These are phyloP conservation scores for Boletellus ananas DNA, from an alignment of 768 basidiomycete genomes.

Conservation along the genomic window DNA sequence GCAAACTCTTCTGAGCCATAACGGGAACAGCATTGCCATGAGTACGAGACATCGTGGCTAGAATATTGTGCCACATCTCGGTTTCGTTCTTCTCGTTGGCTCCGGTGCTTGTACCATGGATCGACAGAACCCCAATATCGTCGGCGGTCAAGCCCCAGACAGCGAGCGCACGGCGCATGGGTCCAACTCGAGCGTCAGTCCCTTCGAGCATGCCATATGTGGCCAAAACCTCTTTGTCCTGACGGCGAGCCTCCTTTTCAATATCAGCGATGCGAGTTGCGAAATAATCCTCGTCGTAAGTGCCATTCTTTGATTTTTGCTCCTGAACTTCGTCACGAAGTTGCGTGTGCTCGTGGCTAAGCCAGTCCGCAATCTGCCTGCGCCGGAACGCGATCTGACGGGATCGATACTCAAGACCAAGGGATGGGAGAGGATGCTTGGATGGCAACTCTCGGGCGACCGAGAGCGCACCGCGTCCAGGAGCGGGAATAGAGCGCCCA, in stretches of 20 bases:
- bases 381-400: constrained; percentile 96
- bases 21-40: constrained; percentile 96
- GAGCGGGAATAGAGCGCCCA: constrained; percentile 95
- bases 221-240: constrained; percentile 90
- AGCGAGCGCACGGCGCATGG: constrained; percentile 91
- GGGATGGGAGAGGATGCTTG: constrained; percentile 72
- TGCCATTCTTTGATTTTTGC: constrained; percentile 50
- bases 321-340: constrained; percentile 74
- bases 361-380: constrained; percentile 92
- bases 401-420: constrained; percentile 83
- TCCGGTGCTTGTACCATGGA: constrained; percentile 84
- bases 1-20: constrained; percentile 95
- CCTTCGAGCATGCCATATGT: constrained; percentile 97
- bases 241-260: constrained; percentile 84
- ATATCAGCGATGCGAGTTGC: constrained; percentile 75
- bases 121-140: constrained; percentile 86
- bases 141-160: constrained; percentile 95
- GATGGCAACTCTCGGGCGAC: constrained; percentile 83
- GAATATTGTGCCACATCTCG: constrained; percentile 93
- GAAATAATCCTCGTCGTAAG: constrained; percentile 64
- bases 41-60: constrained; percentile 83
- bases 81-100: constrained; percentile 98
- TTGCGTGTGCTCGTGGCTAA: constrained; percentile 81
- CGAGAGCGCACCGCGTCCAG: constrained; percentile 87
- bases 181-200: constrained; percentile 77